Conservation (phyloP, 139 green algal species). For the Microglena sp. region DNA sequence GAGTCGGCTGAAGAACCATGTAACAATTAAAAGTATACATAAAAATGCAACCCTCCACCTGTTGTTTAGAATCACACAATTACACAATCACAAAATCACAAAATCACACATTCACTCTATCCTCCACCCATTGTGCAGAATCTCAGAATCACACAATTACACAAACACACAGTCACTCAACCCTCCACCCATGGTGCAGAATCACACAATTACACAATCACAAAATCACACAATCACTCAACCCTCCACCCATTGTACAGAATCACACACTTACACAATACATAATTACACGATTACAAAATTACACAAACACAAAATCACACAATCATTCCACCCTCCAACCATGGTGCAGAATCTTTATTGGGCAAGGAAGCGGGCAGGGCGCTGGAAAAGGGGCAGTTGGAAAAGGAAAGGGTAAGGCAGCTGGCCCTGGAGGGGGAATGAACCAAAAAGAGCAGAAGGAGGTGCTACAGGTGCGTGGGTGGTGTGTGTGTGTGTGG, state of each 20-base stretch:
- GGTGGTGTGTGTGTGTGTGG: too few relatives aligned
- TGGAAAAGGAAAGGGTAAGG: too few relatives aligned
- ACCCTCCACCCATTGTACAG: neutral
- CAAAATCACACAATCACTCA: neutral
- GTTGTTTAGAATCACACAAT: neutral
- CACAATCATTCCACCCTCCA: too few relatives aligned
- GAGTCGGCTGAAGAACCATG: slow-evolving; percentile 7
- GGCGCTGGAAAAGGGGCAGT: too few relatives aligned
- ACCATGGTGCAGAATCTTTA: too few relatives aligned
- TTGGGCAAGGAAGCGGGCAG: too few relatives aligned
- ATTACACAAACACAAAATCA: too few relatives aligned
- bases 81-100: neutral
- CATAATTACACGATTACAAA: neutral
- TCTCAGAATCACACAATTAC: neutral
- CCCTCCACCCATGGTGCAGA: neutral
- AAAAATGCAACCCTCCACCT: neutral
- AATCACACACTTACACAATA: neutral
- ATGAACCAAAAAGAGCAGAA: too few relatives aligned
- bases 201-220: neutral
- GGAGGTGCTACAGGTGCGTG: too few relatives aligned
- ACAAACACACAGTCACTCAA: neutral
- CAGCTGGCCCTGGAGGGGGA: too few relatives aligned
- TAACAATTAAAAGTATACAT: neutral
- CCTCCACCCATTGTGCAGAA: neutral
- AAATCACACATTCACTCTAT: neutral